Percentiles rank a stretch among this genome's conserved stretches.
Conservation (phyloP, 257 asterid genomes). For the Rauvolfia tetraphylla region DNA sequence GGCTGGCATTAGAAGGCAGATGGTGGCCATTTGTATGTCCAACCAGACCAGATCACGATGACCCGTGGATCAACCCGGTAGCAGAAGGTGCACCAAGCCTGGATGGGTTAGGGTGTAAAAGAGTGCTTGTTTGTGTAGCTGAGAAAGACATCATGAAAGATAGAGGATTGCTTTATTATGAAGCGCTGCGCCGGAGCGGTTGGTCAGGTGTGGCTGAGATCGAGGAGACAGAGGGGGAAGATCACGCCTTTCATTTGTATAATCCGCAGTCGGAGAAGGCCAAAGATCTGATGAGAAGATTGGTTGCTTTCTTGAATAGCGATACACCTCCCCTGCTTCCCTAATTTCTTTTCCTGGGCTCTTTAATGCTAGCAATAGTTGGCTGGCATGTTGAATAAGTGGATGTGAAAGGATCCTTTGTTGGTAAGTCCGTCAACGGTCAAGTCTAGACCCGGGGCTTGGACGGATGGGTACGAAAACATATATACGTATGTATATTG, state of each 20-base stretch:
- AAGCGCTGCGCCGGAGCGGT: slow-evolving; percentile 32
- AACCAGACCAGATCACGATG: slow-evolving; percentile 18
- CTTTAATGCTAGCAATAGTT: too few species aligned
- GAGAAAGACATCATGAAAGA: slow-evolving; percentile 44
- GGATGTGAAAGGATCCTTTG: too few species aligned
- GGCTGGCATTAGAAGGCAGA: slow-evolving; percentile 16
- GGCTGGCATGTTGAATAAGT: too few species aligned
- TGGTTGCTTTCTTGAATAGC: slow-evolving; percentile 40
- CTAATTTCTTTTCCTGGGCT: not conserved
- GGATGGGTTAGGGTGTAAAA: slow-evolving; percentile 27
- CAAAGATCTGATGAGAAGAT: slow-evolving; percentile 26
- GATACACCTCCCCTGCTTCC: slow-evolving; percentile 14
- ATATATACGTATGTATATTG: too few species aligned
- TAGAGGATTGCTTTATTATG: slow-evolving; percentile 31
- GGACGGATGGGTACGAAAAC: too few species aligned
- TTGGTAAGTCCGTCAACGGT: too few species aligned
- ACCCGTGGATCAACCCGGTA: slow-evolving; percentile 39
- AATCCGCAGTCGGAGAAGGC: slow-evolving; percentile 28
- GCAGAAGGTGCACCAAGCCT: slow-evolving; percentile 18
- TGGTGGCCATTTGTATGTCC: slow-evolving; percentile 29
- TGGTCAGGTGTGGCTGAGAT: slow-evolving; percentile 42
- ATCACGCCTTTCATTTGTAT: slow-evolving; percentile 35
- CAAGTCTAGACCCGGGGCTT: too few species aligned
- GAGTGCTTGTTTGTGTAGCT: slow-evolving; percentile 29
- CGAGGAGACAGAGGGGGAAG: slow-evolving; percentile 34